Conservation (phyloP, 768 basidiomycete genomes). For the Russula olivacea region DNA sequence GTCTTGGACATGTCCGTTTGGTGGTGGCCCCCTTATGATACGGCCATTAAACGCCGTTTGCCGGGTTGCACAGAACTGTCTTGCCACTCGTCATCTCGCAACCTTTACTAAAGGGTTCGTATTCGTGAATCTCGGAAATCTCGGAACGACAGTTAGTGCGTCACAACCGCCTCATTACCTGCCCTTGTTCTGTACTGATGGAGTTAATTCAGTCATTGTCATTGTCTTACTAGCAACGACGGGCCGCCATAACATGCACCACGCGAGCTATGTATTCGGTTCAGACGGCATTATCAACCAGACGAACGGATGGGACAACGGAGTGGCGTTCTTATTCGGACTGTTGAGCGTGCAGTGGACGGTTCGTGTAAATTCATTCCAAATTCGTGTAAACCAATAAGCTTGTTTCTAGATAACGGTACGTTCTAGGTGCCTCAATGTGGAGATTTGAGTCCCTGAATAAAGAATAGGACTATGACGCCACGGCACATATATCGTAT, state of each 20-base stretch:
- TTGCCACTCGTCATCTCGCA: conserved; percentile 72
- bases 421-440: conserved; percentile 24
- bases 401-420: conserved; percentile 49
- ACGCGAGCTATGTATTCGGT: conserved; percentile 76
- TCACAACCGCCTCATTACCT: conserved; percentile 5
- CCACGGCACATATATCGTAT: conserved; percentile 77
- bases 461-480: conserved; percentile 59
- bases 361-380: conserved; percentile 38
- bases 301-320: conserved; percentile 73
- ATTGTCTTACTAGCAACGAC: conserved; percentile 77
- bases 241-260: conserved; percentile 69
- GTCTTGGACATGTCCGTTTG: conserved; percentile 21
- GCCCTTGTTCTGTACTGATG: not conserved
- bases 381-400: not conserved
- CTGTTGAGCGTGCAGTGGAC: conserved; percentile 86
- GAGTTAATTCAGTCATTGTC: conserved; percentile 59
- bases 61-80: conserved; percentile 44
- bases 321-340: conserved; percentile 80
- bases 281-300: conserved; percentile 67
- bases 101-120: conserved; percentile 71
- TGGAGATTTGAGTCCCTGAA: conserved; percentile 10
- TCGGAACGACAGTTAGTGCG: conserved; percentile 64
- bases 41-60: not conserved
- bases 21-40: not conserved
- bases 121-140: conserved; percentile 87